Conservation (phyloP, 805 yeast genomes). For the Saturnispora galanensis region DNA sequence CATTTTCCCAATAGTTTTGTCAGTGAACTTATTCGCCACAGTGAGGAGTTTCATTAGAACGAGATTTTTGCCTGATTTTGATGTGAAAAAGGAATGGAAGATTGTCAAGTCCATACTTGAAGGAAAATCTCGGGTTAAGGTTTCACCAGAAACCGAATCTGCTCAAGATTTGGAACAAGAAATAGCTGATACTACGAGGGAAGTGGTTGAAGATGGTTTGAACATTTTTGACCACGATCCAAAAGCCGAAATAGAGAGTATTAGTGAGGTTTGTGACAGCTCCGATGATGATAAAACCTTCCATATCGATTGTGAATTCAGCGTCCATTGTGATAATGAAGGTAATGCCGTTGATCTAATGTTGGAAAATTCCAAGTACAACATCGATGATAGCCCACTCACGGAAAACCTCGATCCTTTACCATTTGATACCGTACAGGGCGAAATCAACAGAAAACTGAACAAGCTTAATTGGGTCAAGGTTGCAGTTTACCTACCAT, state of each 20-base stretch:
- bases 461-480: slow-evolving; percentile 68
- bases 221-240: slow-evolving; percentile 6
- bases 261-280: not conserved
- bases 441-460: slow-evolving; percentile 39
- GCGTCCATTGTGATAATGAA: slow-evolving; percentile 9
- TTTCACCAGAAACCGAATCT: not conserved
- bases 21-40: slow-evolving; percentile 20
- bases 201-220: slow-evolving; percentile 22
- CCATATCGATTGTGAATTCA: slow-evolving; percentile 11
- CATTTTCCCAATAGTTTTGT: slow-evolving; percentile 19
- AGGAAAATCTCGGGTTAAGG: slow-evolving; percentile 4
- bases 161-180: slow-evolving; percentile 7
- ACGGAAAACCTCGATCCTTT: slow-evolving; percentile 14
- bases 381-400: slow-evolving; percentile 8
- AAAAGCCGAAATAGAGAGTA: not conserved
- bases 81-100: slow-evolving; percentile 10
- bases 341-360: slow-evolving; percentile 1
- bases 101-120: not conserved
- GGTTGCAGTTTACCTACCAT: slow-evolving; percentile 59
- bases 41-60: slow-evolving; percentile 18
- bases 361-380: slow-evolving; percentile 1
- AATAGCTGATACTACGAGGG: slow-evolving; percentile 21
- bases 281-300: not conserved
- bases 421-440: slow-evolving; percentile 19
- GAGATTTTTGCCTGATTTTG: slow-evolving; percentile 6